Evolutionary conservation across 2,329 filamentous ascomycete species (phyloP).

Genomic region (Penicillium sp.): DNA sequence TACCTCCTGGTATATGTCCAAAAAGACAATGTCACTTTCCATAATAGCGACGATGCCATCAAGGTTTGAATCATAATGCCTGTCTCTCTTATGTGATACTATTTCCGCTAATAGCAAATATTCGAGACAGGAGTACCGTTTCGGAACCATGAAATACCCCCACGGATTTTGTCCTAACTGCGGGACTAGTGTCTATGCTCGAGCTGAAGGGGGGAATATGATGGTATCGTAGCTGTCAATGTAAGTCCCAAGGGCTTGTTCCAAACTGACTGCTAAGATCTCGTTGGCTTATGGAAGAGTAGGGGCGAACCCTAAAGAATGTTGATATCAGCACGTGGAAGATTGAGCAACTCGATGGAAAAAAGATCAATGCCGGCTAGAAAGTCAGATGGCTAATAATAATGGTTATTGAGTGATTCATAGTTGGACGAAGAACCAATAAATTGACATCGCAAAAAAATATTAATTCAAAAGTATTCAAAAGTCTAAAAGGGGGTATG

Average conservation of each 20-base stretch:
- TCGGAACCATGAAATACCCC: conserved; percentile 21
- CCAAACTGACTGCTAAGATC: background rate
- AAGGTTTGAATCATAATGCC: conserved; percentile 10
- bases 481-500: background rate
- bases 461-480: background rate
- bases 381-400: too few species aligned
- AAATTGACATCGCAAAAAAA: background rate
- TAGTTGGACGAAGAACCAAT: background rate
- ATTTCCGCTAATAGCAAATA: background rate
- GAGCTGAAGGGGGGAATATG: conserved; percentile 18
- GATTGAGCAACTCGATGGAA: conserved; percentile 25
- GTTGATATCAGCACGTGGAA: conserved; percentile 29
- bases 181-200: conserved; percentile 31
- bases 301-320: conserved; percentile 24
- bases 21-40: conserved; percentile 25
- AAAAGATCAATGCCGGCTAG: background rate
- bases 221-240: conserved; percentile 29
- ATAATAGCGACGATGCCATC: conserved; percentile 23
- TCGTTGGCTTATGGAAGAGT: conserved; percentile 14
- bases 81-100: background rate
- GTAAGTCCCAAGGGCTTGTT: conserved; percentile 22
- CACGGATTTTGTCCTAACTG: conserved; percentile 35
- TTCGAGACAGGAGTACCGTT: background rate
- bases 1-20: conserved; percentile 33
- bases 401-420: too few species aligned